Evolutionary conservation across 306 rosid genomes (phyloP).

Genomic region (Inga laurina): DNA sequence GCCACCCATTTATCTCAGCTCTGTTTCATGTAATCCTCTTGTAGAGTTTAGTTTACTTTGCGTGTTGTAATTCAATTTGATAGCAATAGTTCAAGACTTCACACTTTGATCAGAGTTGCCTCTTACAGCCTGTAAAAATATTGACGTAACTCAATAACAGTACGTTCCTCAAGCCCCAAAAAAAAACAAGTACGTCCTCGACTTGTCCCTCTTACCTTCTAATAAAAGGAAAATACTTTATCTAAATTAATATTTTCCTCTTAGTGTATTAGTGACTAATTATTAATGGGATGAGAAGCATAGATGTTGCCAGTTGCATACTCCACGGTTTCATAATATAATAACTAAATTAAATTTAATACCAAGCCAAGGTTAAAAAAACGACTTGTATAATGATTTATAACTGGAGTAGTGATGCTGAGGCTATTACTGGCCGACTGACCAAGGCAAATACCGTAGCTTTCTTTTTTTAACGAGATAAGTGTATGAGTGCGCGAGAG

Average conservation of each 20-base stretch:
- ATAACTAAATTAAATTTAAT: too few species aligned
- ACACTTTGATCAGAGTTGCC: neutral
- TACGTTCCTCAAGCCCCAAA: neutral
- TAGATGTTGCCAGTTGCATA: neutral
- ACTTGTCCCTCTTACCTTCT: neutral
- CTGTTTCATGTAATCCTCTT: neutral
- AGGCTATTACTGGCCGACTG: conserved; percentile 48
- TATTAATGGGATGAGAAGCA: neutral
- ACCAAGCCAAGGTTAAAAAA: too few species aligned
- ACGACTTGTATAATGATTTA: too few species aligned
- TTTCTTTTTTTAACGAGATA: conserved; percentile 32
- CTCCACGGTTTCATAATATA: too few species aligned
- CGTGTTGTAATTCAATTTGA: neutral
- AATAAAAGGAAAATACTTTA: neutral
- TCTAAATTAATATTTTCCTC: neutral
- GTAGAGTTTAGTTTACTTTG: neutral
- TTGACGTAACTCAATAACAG: neutral
- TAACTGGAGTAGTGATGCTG: too few species aligned
- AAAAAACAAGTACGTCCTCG: neutral
- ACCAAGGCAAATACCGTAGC: conserved; percentile 44
- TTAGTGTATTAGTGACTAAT: neutral
- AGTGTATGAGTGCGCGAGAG: neutral
- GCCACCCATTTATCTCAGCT: neutral
- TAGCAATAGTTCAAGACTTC: neutral
- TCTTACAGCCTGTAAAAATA: neutral